Base-by-base conservation (phyloP, 495 filamentous ascomycete species). In the Tricharina praecox region DNA sequence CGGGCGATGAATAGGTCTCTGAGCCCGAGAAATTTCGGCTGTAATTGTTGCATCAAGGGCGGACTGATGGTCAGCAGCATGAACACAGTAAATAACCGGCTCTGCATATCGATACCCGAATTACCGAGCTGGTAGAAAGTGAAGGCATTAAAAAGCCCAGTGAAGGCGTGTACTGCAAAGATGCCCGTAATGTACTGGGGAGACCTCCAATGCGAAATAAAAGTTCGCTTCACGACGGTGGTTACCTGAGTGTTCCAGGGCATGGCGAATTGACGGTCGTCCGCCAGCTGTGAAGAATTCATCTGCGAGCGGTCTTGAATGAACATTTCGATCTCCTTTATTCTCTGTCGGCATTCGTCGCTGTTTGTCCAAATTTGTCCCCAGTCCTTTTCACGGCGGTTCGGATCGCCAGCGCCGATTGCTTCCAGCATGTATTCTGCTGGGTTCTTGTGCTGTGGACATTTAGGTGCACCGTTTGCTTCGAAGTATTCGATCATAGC, bases 401-500 rank as follows among this genome's bases (percentile, higher is more conserved):
- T 68, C 0, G 76, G 75, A 55, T 79, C 68, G 23, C 76, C 76
- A 23, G 74, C 73, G 36, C 77, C 77, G 18, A 79, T 78, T 11
- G 70, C 70, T 51, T 79, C 76, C 10, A 81, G 70, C 73, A 80
- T 79, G 46, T 79, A 79, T 64, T 81, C 77, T 26, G 77, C 77
- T 0, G 77, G 77, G 53, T 82, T 82, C 18, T 66, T 67, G 39
- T 70, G 53, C 9, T 64, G 63, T 2, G 74, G 66, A 51, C 78
- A 82, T 40, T 63, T 66, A 48, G 68, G 72, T 11, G 68, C 76
- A 3, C 78, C 78, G 47, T 81, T 78, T 0, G 53, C 51, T 58
- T 81, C 71, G 40, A 81, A 77, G 51, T 80, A 82, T 11, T 73
- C 60, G 40, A 79, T 68, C n/a, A 81, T 63, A 1, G 70, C 67